Evolutionary conservation across 441 rosid genomes (phyloP).

Genomic region (Biscutella laevigata): DNA sequence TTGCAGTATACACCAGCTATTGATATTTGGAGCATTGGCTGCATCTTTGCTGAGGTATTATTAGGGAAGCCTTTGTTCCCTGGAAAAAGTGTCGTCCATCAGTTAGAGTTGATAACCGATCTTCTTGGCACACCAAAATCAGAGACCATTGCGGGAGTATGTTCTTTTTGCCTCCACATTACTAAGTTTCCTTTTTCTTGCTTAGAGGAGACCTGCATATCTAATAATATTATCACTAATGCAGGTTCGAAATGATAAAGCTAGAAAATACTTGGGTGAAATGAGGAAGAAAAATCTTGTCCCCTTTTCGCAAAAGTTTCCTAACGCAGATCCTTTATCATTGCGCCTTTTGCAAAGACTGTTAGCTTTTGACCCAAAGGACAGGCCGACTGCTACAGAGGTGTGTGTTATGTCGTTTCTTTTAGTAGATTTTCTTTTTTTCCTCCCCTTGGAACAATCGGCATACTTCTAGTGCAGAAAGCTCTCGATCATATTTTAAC

Average conservation of each 20-base stretch:
- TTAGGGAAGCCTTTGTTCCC: slow-evolving; percentile 96
- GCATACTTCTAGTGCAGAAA: background rate
- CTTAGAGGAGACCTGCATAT: background rate
- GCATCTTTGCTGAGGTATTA: slow-evolving; percentile 96
- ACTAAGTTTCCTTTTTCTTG: background rate
- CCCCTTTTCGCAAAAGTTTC: slow-evolving; percentile 69
- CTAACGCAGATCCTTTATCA: slow-evolving; percentile 76
- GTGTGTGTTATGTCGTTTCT: slow-evolving; percentile 30
- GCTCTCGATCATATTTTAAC: slow-evolving; percentile 2
- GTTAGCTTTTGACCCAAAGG: slow-evolving; percentile 95
- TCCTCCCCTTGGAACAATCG: background rate
- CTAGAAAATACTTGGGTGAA: slow-evolving; percentile 75
- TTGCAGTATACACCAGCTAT: slow-evolving; percentile 99
- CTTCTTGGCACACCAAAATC: slow-evolving; percentile 85
- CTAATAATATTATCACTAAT: slow-evolving; percentile 38
- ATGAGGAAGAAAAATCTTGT: slow-evolving; percentile 76
- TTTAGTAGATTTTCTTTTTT: background rate
- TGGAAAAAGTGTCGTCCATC: slow-evolving; percentile 96
- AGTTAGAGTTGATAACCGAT: slow-evolving; percentile 88
- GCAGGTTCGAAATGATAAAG: slow-evolving; percentile 96
- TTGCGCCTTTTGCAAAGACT: slow-evolving; percentile 64
- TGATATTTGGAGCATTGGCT: slow-evolving; percentile 94
- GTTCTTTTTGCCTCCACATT: slow-evolving; percentile 37
- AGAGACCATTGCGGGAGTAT: slow-evolving; percentile 78
- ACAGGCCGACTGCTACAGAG: slow-evolving; percentile 86